phyloP scores from a whole-genome alignment of 2,329 filamentous ascomycete genomes.

The Beauveria varroae region DNA sequence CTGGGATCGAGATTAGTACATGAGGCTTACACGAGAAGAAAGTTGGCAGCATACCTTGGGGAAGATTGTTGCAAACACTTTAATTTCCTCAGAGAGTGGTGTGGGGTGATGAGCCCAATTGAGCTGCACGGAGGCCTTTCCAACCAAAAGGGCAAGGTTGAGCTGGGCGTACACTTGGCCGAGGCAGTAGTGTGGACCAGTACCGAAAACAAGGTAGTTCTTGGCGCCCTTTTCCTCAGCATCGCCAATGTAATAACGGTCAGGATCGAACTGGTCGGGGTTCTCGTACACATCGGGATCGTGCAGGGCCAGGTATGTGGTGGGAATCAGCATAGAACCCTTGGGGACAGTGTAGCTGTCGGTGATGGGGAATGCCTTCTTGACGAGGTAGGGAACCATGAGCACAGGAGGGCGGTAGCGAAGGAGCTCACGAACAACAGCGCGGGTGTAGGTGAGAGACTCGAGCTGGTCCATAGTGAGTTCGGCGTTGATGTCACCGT shows the following conservation, averaged over 20 bases:
- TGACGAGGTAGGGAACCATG: slow-evolving; percentile 92
- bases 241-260: slow-evolving; percentile 83
- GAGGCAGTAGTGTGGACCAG: slow-evolving; percentile 92
- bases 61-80: slow-evolving; percentile 98
- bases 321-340: slow-evolving; percentile 90
- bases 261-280: slow-evolving; percentile 82
- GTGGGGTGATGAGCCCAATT: slow-evolving; percentile 90
- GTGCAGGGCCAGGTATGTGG: slow-evolving; percentile 82
- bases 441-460: slow-evolving; percentile 80
- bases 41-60: slow-evolving; percentile 63
- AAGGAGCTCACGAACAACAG: slow-evolving; percentile 82
- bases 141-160: slow-evolving; percentile 82
- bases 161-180: slow-evolving; percentile 87
- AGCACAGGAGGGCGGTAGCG: slow-evolving; percentile 93
- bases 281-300: slow-evolving; percentile 89
- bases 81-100: slow-evolving; percentile 81
- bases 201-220: slow-evolving; percentile 96
- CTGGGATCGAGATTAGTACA: slow-evolving; percentile 35
- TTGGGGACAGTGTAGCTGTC: slow-evolving; percentile 87
- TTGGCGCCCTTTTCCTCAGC: slow-evolving; percentile 80
- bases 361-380: slow-evolving; percentile 91
- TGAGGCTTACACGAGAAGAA: slow-evolving; percentile 10
- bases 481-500: slow-evolving; percentile 62
- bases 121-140: slow-evolving; percentile 78
- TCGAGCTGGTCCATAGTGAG: slow-evolving; percentile 83